phyloP scores from a whole-genome alignment of 2,329 filamentous ascomycete genomes.

The Zymoseptoria crescenta region DNA sequence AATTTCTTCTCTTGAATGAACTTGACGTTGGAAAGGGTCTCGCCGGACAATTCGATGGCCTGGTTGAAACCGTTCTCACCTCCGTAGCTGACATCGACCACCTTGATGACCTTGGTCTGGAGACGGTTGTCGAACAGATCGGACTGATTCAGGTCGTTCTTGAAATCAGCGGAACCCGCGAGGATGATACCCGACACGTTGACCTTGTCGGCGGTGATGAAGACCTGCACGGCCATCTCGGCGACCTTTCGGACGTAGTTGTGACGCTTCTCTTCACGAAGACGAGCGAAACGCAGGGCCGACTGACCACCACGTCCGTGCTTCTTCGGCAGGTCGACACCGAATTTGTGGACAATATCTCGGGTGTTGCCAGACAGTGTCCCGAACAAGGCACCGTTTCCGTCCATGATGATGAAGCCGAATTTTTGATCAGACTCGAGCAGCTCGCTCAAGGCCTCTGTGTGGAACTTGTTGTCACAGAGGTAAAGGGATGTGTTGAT shows the following conservation, averaged over 20 bases:
- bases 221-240: slow-evolving; percentile 96
- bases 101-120: slow-evolving; percentile 93
- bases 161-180: slow-evolving; percentile 97
- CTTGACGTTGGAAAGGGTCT: slow-evolving; percentile 98
- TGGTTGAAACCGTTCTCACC: slow-evolving; percentile 99
- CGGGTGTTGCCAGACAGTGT: slow-evolving; percentile 95
- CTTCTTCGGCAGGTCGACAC: slow-evolving; percentile 98
- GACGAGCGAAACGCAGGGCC: slow-evolving; percentile 96
- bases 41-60: slow-evolving; percentile 88
- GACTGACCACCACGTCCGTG: slow-evolving; percentile 99
- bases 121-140: slow-evolving; percentile 95
- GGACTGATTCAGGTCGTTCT: slow-evolving; percentile 96
- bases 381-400: slow-evolving; percentile 94
- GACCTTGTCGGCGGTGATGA: slow-evolving; percentile 96
- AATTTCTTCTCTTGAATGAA: slow-evolving; percentile 99
- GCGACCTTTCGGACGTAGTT: slow-evolving; percentile 99
- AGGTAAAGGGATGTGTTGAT: slow-evolving; percentile 99
- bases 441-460: slow-evolving; percentile 90
- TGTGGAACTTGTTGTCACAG: slow-evolving; percentile 99
- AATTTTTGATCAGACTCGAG: slow-evolving; percentile 99
- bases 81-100: slow-evolving; percentile 97
- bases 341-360: slow-evolving; percentile 96
- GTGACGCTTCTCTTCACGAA: slow-evolving; percentile 98
- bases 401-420: slow-evolving; percentile 99
- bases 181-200: slow-evolving; percentile 94